Conservation (phyloP, 768 basidiomycete genomes). For the Daedalea quercina region DNA sequence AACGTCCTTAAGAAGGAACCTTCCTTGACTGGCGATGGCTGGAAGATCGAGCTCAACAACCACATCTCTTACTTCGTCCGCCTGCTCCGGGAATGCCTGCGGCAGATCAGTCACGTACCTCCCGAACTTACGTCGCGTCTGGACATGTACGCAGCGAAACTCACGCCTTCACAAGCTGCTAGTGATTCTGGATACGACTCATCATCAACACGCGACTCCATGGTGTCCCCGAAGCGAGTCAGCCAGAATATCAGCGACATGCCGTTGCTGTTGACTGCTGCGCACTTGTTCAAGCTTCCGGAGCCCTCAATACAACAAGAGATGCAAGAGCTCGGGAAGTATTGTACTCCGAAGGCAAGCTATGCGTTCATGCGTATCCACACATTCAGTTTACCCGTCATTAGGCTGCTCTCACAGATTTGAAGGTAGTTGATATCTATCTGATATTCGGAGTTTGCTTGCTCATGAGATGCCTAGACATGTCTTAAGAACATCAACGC, state of each 20-base stretch:
- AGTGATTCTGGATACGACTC: constrained; percentile 67
- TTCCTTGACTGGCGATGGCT: constrained; percentile 73
- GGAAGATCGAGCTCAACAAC: constrained; percentile 90
- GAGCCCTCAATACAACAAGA: constrained; percentile 65
- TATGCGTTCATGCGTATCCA: background rate
- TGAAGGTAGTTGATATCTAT: constrained; percentile 70
- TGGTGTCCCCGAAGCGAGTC: constrained; percentile 26
- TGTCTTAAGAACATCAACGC: constrained; percentile 90
- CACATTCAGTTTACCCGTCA: constrained; percentile 7
- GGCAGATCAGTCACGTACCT: constrained; percentile 66
- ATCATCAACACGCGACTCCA: constrained; percentile 52
- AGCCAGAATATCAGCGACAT: constrained; percentile 60
- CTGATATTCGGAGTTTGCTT: constrained; percentile 1
- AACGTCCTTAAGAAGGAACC: constrained; percentile 87
- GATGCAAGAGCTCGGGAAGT: constrained; percentile 54
- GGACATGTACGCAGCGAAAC: constrained; percentile 78
- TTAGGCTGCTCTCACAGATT: constrained; percentile 78
- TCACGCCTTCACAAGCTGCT: constrained; percentile 51
- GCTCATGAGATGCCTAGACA: constrained; percentile 41
- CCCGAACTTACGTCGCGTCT: constrained; percentile 77
- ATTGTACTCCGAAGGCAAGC: constrained; percentile 72
- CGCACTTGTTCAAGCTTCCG: constrained; percentile 67
- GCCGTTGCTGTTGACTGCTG: constrained; percentile 66
- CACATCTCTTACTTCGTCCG: constrained; percentile 88
- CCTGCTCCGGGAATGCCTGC: constrained; percentile 76